Percentiles rank a stretch among this genome's conserved stretches.
phyloP scores from a whole-genome alignment of 129 eudicot genomes.

The Solidago caesia region DNA sequence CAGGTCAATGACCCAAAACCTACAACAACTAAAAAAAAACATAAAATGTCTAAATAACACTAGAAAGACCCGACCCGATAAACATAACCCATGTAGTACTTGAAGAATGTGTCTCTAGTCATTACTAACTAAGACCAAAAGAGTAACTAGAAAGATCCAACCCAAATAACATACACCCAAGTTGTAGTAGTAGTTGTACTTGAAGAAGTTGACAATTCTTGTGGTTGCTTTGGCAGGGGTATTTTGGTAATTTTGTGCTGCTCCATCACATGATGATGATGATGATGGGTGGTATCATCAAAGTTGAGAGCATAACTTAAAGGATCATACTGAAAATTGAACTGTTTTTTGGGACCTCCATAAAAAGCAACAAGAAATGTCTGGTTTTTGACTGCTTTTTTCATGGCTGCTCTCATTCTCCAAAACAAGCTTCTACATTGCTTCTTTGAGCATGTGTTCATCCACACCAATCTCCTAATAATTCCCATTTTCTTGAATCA shows the following conservation, averaged over 20 bases:
- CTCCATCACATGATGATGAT: slow-evolving; percentile 28
- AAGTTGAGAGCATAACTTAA: slow-evolving; percentile 83
- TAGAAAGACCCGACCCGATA: slow-evolving; percentile 27
- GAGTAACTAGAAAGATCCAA: slow-evolving; percentile 32
- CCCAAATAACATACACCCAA: slow-evolving; percentile 58
- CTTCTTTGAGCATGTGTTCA: slow-evolving; percentile 45
- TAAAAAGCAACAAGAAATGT: slow-evolving; percentile 31
- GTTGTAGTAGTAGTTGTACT: slow-evolving; percentile 17
- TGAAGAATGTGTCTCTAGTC: neutral
- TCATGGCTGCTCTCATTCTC: slow-evolving; percentile 54
- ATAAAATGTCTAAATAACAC: neutral
- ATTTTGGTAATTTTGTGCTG: slow-evolving; percentile 19
- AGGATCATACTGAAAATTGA: slow-evolving; percentile 75
- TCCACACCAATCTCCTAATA: slow-evolving; percentile 35
- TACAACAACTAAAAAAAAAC: slow-evolving; percentile 7
- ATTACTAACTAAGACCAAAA: neutral
- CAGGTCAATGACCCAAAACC: slow-evolving; percentile 14
- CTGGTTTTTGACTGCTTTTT: slow-evolving; percentile 44
- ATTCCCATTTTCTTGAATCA: slow-evolving; percentile 35
- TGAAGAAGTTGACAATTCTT: slow-evolving; percentile 12
- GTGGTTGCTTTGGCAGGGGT: slow-evolving; percentile 24
- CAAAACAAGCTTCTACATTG: slow-evolving; percentile 55
- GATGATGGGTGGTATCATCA: slow-evolving; percentile 55
- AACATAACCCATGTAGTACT: slow-evolving; percentile 11
- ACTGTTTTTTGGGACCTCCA: slow-evolving; percentile 36